Base-by-base conservation (phyloP, 164 flowering plant genomes). In the Magnolia officinalis region DNA sequence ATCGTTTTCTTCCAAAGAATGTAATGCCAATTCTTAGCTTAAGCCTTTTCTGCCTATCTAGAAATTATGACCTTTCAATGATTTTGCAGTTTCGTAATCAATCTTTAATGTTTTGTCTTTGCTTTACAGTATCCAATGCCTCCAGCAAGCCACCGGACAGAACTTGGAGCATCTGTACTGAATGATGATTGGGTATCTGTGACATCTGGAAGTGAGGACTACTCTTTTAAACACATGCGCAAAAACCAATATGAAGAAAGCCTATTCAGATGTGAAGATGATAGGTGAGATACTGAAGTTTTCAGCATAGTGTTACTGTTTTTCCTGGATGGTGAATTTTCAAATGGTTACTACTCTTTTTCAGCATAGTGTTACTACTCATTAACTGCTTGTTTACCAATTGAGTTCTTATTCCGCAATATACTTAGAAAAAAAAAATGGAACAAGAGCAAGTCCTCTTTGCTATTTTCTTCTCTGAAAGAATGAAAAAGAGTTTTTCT, bases 241-340 rank as follows among this genome's bases (percentile, higher is more conserved):
- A 92, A 91, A 82, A 96, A 96, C 72, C 99, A 92, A 83, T 96
- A 96, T 81, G 99, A 96, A 86, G 99, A 96, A 83, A 96, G 97
- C 82, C 82, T 94, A 70, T 96, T 94, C 78, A 91, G 97, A 80
- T 94, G 98, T 83, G 99, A 96, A 85, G 99, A 96, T 88, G 98
- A 96, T 81, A 91, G 99, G 99, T 96, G 72, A 45, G 18, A 76
- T 58, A 21, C 20, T 55, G 21, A 21, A 16, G 5, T 63, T 63
- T n/a, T 49, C 5, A 59, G 74, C 29, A 11, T 31, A 26, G 18
- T 67, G 49, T 52, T 52, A 9, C 59, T 52, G 13, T 55, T 16
- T 11, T 11, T 55, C 61, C 61, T 55, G 45, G 45, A 37, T 37
- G 45, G 45, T 37, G 4, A 37, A 37, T 37, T 37, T 37, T 37